Evolutionary conservation across 352 stramenopile genomes (phyloP).

Genomic region (Phytopythium mirpurense): DNA sequence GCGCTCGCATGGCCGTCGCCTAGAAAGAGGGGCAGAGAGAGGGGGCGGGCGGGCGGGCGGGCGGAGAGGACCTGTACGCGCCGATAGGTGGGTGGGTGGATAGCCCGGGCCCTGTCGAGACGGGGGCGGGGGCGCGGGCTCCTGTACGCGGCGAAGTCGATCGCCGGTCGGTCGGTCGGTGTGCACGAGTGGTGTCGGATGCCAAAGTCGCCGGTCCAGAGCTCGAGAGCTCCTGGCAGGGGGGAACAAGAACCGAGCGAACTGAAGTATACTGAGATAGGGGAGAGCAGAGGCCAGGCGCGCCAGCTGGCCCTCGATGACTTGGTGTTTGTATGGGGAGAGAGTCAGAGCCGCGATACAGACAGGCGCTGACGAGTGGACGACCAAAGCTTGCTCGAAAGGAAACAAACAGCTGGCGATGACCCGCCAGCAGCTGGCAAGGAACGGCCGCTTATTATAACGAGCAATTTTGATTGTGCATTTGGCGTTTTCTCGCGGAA

Average conservation of each 20-base stretch:
- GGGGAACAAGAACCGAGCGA: not conserved
- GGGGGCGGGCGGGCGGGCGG: too few species aligned
- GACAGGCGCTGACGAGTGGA: not conserved
- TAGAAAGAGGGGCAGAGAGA: not conserved
- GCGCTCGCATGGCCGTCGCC: not conserved
- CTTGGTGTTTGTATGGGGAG: not conserved
- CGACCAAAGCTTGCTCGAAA: not conserved
- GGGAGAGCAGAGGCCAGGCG: not conserved
- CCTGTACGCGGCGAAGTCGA: constrained; percentile 1
- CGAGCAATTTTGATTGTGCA: too few species aligned
- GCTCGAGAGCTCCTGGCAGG: not conserved
- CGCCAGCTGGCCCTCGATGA: not conserved
- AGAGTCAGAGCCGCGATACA: not conserved
- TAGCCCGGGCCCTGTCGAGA: not conserved
- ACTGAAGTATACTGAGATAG: too few species aligned
- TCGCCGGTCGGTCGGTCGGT: not conserved
- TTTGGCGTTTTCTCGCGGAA: too few species aligned
- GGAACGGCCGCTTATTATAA: not conserved
- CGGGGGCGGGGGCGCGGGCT: too few species aligned
- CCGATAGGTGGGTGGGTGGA: too few species aligned
- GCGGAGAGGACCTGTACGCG: too few species aligned
- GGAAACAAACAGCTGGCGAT: not conserved
- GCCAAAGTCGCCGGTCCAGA: not conserved
- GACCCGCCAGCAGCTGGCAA: not conserved
- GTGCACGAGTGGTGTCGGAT: constrained; percentile 6